Evolutionary conservation across 208 protist genomes (phyloP).

Genomic region (Acanthamoeba divionensis): DNA sequence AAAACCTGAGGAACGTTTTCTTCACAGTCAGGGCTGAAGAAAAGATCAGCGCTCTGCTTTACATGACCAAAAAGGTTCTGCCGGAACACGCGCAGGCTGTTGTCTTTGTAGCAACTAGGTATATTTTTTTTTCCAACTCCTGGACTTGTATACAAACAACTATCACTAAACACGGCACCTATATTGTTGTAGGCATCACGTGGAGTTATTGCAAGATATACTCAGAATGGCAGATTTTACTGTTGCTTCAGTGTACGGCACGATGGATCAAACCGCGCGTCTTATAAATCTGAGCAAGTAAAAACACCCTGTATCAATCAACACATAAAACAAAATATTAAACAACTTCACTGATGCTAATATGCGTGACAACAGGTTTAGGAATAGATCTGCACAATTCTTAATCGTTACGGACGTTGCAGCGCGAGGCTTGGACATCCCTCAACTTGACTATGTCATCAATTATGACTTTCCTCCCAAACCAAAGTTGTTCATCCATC

Average conservation of each 20-base stretch:
- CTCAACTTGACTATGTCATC: slow-evolving; percentile 97
- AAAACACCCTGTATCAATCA: no score
- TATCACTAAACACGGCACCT: no score
- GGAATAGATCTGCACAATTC: slow-evolving; percentile 63
- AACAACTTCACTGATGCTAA: no score
- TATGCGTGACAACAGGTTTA: not conserved
- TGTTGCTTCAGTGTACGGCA: slow-evolving; percentile 90
- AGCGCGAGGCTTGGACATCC: slow-evolving; percentile 98
- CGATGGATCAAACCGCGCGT: slow-evolving; percentile 94
- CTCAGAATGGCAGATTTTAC: slow-evolving; percentile 84
- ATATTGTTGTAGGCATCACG: slow-evolving; percentile 95
- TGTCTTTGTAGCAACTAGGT: slow-evolving; percentile 88
- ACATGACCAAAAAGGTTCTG: slow-evolving; percentile 86
- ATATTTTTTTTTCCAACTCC: not conserved
- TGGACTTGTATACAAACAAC: not conserved
- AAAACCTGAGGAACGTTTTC: slow-evolving; percentile 91
- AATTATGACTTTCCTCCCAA: slow-evolving; percentile 98
- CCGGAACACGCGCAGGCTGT: slow-evolving; percentile 86
- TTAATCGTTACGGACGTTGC: slow-evolving; percentile 99
- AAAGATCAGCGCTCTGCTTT: slow-evolving; percentile 92
- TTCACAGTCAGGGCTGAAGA: slow-evolving; percentile 92
- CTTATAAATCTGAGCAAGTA: slow-evolving; percentile 89
- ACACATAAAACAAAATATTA: no score
- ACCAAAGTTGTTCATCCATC: slow-evolving; percentile 91
- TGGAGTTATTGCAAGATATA: slow-evolving; percentile 93